Percentiles rank a stretch among this genome's conserved stretches.
phyloP scores from a whole-genome alignment of 768 basidiomycete species.

The Lanmaoa rubissima region DNA sequence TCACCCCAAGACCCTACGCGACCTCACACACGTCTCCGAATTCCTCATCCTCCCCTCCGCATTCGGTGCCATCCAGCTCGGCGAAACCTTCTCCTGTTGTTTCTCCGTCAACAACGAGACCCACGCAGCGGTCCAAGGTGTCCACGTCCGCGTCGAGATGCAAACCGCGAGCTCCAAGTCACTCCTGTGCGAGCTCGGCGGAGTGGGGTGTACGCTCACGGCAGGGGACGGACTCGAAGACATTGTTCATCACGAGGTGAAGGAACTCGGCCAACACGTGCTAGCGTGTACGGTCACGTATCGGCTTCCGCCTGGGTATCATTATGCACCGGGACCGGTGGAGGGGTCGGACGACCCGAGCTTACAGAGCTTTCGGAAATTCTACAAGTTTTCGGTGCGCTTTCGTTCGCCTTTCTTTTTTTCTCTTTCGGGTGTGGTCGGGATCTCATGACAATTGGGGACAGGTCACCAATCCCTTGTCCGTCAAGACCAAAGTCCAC shows the following conservation, averaged over 20 bases:
- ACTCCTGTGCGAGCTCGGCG: constrained; percentile 62
- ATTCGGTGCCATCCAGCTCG: constrained; percentile 85
- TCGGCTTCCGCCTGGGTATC: constrained; percentile 60
- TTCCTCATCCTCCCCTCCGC: constrained; percentile 78
- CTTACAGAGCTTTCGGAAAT: constrained; percentile 77
- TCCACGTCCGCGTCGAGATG: constrained; percentile 76
- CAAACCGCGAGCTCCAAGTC: constrained; percentile 74
- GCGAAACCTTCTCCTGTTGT: constrained; percentile 83
- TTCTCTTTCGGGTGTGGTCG: background rate
- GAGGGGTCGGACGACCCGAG: constrained; percentile 53
- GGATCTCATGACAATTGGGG: background rate
- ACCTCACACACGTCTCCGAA: constrained; percentile 76
- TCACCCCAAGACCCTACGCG: constrained; percentile 81
- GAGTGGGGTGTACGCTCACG: constrained; percentile 43
- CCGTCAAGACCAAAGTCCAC: constrained; percentile 95
- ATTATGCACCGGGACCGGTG: constrained; percentile 46
- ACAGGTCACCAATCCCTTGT: constrained; percentile 91
- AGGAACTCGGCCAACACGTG: constrained; percentile 90
- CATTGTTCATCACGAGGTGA: constrained; percentile 83
- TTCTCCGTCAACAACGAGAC: constrained; percentile 83
- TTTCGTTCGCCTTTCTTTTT: background rate
- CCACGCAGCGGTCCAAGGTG: constrained; percentile 56
- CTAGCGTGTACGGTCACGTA: constrained; percentile 84
- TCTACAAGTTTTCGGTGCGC: constrained; percentile 88
- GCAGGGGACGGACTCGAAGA: constrained; percentile 63